Evolutionary conservation across 192 early-diverging fungal species (phyloP).

Genomic region (Haplosporangium gracile): DNA sequence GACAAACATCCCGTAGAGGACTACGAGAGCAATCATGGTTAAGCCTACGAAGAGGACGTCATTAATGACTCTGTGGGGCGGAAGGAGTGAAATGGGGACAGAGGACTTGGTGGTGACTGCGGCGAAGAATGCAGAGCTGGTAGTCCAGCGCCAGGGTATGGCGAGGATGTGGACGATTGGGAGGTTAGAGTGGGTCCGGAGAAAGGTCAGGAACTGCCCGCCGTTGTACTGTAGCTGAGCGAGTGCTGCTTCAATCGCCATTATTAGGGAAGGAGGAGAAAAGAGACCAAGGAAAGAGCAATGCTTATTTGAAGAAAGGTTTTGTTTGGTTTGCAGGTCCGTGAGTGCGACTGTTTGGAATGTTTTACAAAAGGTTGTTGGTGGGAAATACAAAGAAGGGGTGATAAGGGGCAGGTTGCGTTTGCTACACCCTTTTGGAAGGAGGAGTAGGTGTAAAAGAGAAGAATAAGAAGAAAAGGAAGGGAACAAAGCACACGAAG

Average conservation of each 20-base stretch:
- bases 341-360: background rate
- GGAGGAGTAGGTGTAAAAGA: background rate
- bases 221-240: background rate
- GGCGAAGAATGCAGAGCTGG: slow-evolving; percentile 8
- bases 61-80: slow-evolving; percentile 1
- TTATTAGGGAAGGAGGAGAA: background rate
- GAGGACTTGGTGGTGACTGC: slow-evolving; percentile 7
- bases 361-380: background rate
- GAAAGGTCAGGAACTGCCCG: background rate
- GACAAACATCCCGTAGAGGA: slow-evolving; percentile 19
- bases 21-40: slow-evolving; percentile 8
- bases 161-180: background rate
- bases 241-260: background rate
- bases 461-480: background rate
- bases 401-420: background rate
- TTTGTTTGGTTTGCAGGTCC: background rate
- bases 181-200: background rate
- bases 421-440: background rate
- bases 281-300: background rate
- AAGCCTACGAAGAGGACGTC: background rate
- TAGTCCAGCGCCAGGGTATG: background rate
- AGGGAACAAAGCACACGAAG: background rate
- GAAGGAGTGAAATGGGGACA: background rate
- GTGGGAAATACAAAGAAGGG: background rate
- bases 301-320: background rate